Conservation (phyloP, 495 filamentous ascomycete genomes). For the Cercophora newfieldiana region DNA sequence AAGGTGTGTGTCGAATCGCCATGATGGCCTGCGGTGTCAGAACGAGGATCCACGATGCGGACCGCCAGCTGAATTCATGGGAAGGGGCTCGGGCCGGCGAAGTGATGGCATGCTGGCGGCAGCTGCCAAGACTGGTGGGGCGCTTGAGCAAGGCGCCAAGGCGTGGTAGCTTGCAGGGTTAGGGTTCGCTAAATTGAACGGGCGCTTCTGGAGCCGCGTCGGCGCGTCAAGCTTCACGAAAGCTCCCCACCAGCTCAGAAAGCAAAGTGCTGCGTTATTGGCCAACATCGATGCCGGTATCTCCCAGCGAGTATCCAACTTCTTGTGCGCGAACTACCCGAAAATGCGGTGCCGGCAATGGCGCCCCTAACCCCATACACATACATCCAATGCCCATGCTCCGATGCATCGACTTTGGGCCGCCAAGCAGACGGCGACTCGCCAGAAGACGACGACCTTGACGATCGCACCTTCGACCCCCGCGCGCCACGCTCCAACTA, state of each 20-base stretch:
- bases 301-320: not conserved
- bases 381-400: slow-evolving; percentile 90
- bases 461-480: slow-evolving; percentile 84
- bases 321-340: not conserved
- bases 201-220: not conserved
- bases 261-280: not conserved
- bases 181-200: not conserved
- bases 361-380: slow-evolving; percentile 81
- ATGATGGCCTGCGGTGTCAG: not conserved
- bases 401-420: slow-evolving; percentile 55
- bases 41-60: not conserved
- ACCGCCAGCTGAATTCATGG: not conserved
- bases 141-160: not conserved
- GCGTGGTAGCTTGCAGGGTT: not conserved
- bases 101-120: not conserved
- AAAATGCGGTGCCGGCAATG: slow-evolving; percentile 49
- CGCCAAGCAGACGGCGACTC: slow-evolving; percentile 40
- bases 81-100: not conserved
- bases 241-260: not conserved
- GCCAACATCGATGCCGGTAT: not conserved
- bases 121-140: not conserved
- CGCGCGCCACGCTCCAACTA: slow-evolving; percentile 79
- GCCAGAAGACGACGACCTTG: slow-evolving; percentile 59
- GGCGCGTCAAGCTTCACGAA: slow-evolving; percentile 23
- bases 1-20: not conserved